A percentile compares a stretch with the other conserved stretches of the same genome.
These are phyloP conservation scores for Spirogloea muscicola DNA, from an alignment of 139 green algal species.

Conservation along the genomic window DNA sequence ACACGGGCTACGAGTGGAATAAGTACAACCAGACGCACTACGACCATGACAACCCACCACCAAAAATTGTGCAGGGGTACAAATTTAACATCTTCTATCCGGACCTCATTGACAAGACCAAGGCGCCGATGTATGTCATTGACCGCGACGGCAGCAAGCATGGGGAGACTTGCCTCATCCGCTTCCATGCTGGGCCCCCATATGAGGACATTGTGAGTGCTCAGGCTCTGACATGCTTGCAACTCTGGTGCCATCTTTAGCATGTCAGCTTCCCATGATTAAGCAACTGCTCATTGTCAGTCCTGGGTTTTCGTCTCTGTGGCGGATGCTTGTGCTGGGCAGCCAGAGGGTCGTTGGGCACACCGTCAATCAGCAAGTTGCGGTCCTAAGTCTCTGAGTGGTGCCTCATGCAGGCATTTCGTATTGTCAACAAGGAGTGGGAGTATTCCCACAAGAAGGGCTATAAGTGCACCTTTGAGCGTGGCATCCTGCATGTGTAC, in stretches of 20 bases:
- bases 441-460: slow-evolving; percentile 88
- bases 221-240: too few relatives aligned
- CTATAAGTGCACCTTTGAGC: slow-evolving; percentile 94
- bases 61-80: slow-evolving; percentile 97
- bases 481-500: slow-evolving; percentile 97
- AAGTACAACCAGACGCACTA: slow-evolving; percentile 99
- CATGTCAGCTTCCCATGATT: too few relatives aligned
- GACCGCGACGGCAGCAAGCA: slow-evolving; percentile 55
- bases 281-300: too few relatives aligned
- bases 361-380: too few relatives aligned
- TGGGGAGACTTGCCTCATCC: slow-evolving; percentile 84
- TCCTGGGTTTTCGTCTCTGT: too few relatives aligned
- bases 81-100: slow-evolving; percentile 99
- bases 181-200: slow-evolving; percentile 88
- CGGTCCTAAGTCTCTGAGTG: too few relatives aligned
- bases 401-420: slow-evolving; percentile 57
- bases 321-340: too few relatives aligned
- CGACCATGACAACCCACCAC: slow-evolving; percentile 96
- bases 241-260: too few relatives aligned
- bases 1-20: slow-evolving; percentile 98
- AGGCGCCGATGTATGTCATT: slow-evolving; percentile 59
- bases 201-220: slow-evolving; percentile 75
- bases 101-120: slow-evolving; percentile 87
- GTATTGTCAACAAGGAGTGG: slow-evolving; percentile 95
- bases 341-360: too few relatives aligned